Evolutionary conservation across 306 rosid species (phyloP).

Genomic region (Inga leiocalycina): DNA sequence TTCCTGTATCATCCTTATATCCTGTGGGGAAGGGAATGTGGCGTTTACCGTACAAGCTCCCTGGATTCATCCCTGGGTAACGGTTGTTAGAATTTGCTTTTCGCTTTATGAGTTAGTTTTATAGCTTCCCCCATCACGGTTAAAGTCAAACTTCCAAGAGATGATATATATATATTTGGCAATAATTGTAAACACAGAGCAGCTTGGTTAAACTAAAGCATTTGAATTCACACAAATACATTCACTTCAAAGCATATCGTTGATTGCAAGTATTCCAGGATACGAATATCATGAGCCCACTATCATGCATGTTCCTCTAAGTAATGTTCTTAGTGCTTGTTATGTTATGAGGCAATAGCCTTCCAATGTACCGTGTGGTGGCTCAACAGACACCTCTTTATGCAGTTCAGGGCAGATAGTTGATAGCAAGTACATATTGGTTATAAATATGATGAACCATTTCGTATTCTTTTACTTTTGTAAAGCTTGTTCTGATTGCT

Average conservation of each 20-base stretch:
- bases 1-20: neutral
- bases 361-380: neutral
- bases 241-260: neutral
- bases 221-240: neutral
- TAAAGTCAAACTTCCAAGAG: neutral
- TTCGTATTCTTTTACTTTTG: neutral
- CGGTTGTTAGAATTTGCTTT: constrained; percentile 7
- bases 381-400: neutral
- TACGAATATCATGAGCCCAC: neutral
- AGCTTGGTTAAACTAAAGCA: neutral
- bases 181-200: neutral
- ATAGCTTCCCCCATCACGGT: neutral
- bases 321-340: neutral
- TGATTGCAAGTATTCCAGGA: neutral
- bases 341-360: neutral
- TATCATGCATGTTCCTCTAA: neutral
- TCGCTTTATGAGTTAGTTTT: neutral
- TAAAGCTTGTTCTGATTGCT: neutral
- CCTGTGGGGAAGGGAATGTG: neutral
- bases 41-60: neutral
- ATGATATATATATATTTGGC: neutral
- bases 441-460: neutral
- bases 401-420: neutral
- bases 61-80: neutral
- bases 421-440: neutral